Evolutionary conservation across 352 stramenopile species (phyloP), one percentile per base, ranked within the genome.

Genomic region (Pythium insidiosum): DNA sequence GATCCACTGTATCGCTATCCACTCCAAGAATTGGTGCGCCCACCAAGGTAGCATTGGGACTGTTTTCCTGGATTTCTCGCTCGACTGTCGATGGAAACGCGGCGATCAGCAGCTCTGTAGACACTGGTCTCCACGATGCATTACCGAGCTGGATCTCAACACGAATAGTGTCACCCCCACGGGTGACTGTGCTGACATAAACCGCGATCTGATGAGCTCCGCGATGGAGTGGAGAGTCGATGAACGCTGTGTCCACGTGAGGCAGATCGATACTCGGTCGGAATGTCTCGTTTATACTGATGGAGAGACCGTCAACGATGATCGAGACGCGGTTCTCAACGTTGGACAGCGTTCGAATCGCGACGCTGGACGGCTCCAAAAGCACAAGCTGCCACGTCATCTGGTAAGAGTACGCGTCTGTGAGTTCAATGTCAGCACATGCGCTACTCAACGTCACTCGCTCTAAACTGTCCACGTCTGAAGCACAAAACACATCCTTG

Each of bases 341-440:
- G 15, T 55, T 24, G 2, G 59, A 55, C 18, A 53, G 25, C 11
- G 47, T 51, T 19, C 50, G 59, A 5, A 68, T 4, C 5, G 43
- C 31, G 3, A 68, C 29, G 1, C 15, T 41, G 2, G 46, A 29
- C 0, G 24, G 9, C 6, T 43, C 35, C n/a, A n/a, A 35, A 1
- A 61, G 21, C 6, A 68, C 11, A 4, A 68, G 19, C 2, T 39
- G 30, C 47, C 46, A 62, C 5, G 26, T 2, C 1, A 20, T 31
- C 10, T 44, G 45, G 30, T 56, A 56, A 6, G 42, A 35, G 19
- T 47, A 52, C 3, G 40, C 12, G 20, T 36, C 37, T 9, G 15
- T n/a, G 24, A 12, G 13, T 1, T 15, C 48, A 38, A 0, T 22
- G 5, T 26, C n/a, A 10, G n/a, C n/a, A n/a, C n/a, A n/a, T n/a